Base-by-base conservation (phyloP, 768 basidiomycete species). In the Tephrocybe sp. region DNA sequence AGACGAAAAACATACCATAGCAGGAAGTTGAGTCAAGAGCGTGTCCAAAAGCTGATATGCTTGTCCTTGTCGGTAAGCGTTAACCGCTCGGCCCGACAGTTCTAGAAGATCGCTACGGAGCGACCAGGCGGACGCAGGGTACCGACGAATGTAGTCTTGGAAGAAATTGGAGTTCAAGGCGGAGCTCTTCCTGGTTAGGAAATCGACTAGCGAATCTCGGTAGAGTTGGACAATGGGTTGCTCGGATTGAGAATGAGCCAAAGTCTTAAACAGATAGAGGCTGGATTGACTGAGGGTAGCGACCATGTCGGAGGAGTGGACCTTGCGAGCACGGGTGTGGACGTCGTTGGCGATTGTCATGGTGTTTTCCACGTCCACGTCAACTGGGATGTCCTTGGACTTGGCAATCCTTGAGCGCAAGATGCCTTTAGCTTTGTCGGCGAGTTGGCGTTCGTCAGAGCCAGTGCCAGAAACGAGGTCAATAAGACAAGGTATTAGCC, bases 401-500 rank as follows among this genome's bases (percentile, higher is more conserved):
- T 92, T 92, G 49, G 76, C 80, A 51, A 95, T 74, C 34, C 91
- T 81, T 20, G 77, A 78, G 35, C 82, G 81, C 38, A 98, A 74
- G 54, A 98, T 80, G 20, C 89, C 86, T 52, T 79, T 78, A 1
- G 92, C 86, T 69, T 98, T 98, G 65, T 91, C 87, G 10, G 87
- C 78, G n/a, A 98, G 74, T 60, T 97, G 94, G 39, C 78, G 81
- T 67, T 98, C 94, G 67, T 94, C 89, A 22, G 78, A 65, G 40
- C 84, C 74, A 30, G 83, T 79, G 47, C 77, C 75, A 39, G 81
- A 75, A 43, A 87, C 77, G 40, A 98, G 77, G 46, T 88, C 85
- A 51, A 95, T 72, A 32, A 99, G 74, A 8, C 95, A 89, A 2
- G 85, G 57, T 56, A 97, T 74, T 42, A 91, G 72, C 34, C 78